Evolutionary conservation across 2,329 filamentous ascomycete genomes (phyloP).

Genomic region (Apiospora saccharicola): DNA sequence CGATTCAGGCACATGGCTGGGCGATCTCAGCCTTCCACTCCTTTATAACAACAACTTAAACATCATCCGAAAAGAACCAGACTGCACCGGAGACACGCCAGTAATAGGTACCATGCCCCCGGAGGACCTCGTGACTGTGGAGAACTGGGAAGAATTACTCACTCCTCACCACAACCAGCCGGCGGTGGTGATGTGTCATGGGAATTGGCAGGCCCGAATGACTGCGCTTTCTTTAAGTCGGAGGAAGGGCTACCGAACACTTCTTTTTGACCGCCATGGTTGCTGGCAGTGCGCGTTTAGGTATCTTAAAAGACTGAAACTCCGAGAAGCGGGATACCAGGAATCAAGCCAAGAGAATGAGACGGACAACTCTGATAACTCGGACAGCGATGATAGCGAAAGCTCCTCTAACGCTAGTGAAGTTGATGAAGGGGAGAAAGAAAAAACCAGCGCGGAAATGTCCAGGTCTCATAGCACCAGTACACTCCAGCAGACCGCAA

Average conservation of each 20-base stretch:
- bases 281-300: background rate
- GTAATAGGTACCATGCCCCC: background rate
- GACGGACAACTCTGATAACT: too few relatives aligned
- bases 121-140: background rate
- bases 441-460: too few relatives aligned
- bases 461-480: too few relatives aligned
- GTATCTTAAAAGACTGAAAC: background rate
- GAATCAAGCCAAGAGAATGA: too few relatives aligned
- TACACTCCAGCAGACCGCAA: too few relatives aligned
- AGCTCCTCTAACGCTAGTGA: too few relatives aligned
- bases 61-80: too few relatives aligned
- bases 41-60: too few relatives aligned
- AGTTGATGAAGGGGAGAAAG: too few relatives aligned
- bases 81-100: background rate
- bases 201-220: slow-evolving; percentile 8
- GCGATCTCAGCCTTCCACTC: background rate
- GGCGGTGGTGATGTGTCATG: background rate
- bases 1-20: background rate
- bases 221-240: background rate
- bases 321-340: too few relatives aligned
- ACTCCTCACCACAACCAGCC: background rate
- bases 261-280: background rate
- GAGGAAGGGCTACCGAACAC: background rate
- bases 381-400: too few relatives aligned
- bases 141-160: background rate